phyloP scores from a whole-genome alignment of 1,139 yeast species.

The Barnettozyma hawaiiensis region DNA sequence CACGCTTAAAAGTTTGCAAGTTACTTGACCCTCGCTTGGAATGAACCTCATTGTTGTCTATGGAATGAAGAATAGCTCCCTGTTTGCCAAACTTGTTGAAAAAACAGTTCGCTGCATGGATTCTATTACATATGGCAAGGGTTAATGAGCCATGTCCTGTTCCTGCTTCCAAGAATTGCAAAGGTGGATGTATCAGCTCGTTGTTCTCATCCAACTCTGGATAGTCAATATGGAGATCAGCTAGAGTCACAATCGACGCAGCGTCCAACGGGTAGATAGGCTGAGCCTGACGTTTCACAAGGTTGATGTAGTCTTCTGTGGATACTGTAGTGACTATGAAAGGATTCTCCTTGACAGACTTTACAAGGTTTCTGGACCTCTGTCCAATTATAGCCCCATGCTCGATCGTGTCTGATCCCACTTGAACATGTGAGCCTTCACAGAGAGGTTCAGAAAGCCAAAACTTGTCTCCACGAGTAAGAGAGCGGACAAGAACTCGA shows the following conservation, averaged over 20 bases:
- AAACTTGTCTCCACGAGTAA: conserved; percentile 18
- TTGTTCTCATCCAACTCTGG: conserved; percentile 28
- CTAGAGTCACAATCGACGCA: conserved; percentile 37
- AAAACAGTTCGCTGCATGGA: conserved; percentile 39
- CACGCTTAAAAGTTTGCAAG: conserved; percentile 33
- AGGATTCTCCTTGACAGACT: conserved; percentile 22
- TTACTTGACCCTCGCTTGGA: conserved; percentile 35
- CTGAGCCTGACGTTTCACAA: conserved; percentile 39
- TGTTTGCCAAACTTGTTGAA: conserved; percentile 26
- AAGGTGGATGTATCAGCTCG: conserved; percentile 23
- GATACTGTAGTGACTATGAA: conserved; percentile 36
- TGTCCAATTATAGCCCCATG: conserved; percentile 33
- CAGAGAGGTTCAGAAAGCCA: conserved; percentile 25
- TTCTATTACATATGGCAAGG: conserved; percentile 35
- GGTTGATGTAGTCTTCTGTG: conserved; percentile 38
- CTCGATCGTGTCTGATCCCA: conserved; percentile 27
- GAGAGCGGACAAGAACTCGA: conserved; percentile 18
- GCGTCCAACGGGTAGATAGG: conserved; percentile 47
- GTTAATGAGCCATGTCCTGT: conserved; percentile 48
- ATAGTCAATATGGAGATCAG: conserved; percentile 40
- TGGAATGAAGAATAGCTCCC: conserved; percentile 40
- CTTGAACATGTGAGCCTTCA: conserved; percentile 17
- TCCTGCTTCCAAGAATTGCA: conserved; percentile 44
- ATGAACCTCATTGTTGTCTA: conserved; percentile 37
- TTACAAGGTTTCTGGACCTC: conserved; percentile 20